A percentile compares a stretch with the other conserved stretches of the same genome.
These are phyloP conservation scores for Coemansia sp. DNA, from an alignment of 192 early-diverging fungal genomes.

Conservation along the genomic window DNA sequence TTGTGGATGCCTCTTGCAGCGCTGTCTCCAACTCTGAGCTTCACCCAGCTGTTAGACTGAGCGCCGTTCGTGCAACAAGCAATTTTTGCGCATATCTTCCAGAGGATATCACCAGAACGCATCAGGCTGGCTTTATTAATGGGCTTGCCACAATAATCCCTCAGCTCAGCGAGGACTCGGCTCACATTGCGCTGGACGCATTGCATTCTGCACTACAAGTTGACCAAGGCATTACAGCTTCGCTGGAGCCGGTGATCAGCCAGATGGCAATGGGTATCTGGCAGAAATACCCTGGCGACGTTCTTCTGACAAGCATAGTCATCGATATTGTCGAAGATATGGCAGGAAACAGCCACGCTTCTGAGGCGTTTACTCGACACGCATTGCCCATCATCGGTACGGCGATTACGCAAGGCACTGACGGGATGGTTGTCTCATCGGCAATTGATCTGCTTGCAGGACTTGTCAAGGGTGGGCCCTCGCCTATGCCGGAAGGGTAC, in stretches of 20 bases:
- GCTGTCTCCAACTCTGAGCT: conserved; percentile 58
- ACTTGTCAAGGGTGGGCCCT: conserved; percentile 69
- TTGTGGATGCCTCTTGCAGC: conserved; percentile 74
- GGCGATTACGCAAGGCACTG: conserved; percentile 57
- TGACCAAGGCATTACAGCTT: conserved; percentile 69
- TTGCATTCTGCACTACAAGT: conserved; percentile 57
- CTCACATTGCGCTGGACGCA: conserved; percentile 53
- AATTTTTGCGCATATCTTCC: conserved; percentile 49
- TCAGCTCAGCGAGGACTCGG: conserved; percentile 53
- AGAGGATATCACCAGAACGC: conserved; percentile 32
- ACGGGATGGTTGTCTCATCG: conserved; percentile 31
- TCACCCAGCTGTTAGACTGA: conserved; percentile 47
- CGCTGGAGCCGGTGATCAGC: conserved; percentile 70
- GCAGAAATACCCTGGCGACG: conserved; percentile 76
- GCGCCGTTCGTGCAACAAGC: conserved; percentile 50
- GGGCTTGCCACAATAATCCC: conserved; percentile 46
- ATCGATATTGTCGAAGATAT: conserved; percentile 77
- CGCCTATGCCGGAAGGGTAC: conserved; percentile 72
- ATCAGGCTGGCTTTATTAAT: conserved; percentile 33
- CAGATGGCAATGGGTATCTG: conserved; percentile 77
- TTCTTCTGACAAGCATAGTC: conserved; percentile 71
- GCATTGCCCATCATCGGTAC: conserved; percentile 70
- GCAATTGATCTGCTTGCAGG: conserved; percentile 75
- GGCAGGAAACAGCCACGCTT: conserved; percentile 65
- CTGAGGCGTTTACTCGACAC: conserved; percentile 66